These are phyloP conservation scores for Quercus variabilis DNA, from an alignment of 306 rosid species.

Conservation along the genomic window DNA sequence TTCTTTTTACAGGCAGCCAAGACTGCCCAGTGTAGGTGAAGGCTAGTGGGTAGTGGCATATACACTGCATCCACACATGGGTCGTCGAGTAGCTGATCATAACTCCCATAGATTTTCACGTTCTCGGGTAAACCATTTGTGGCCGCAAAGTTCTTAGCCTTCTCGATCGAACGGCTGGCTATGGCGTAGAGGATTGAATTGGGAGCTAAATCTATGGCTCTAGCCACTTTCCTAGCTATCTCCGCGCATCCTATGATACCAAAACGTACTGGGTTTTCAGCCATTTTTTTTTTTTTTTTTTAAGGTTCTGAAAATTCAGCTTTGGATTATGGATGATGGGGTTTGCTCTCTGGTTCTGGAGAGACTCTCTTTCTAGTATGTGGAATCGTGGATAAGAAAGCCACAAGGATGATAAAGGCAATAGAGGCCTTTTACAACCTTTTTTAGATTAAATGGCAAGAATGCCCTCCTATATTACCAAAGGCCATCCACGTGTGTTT, in stretches of 20 bases:
- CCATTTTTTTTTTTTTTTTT: conserved; percentile 15
- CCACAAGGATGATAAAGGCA: too few relatives aligned
- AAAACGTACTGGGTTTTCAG: conserved; percentile 40
- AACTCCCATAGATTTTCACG: conserved; percentile 57
- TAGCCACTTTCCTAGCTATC: conserved; percentile 64
- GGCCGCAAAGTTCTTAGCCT: conserved; percentile 55
- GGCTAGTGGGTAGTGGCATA: conserved; percentile 65
- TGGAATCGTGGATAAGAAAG: too few relatives aligned
- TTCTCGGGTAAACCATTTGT: conserved; percentile 20
- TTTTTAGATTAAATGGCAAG: too few relatives aligned
- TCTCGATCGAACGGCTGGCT: conserved; percentile 62
- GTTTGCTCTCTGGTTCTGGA: too few relatives aligned
- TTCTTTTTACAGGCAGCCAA: conserved; percentile 67
- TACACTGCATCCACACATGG: conserved; percentile 71
- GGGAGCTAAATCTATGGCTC: conserved; percentile 67
- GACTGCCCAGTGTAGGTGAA: conserved; percentile 67
- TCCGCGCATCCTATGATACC: conserved; percentile 70
- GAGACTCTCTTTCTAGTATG: too few relatives aligned
- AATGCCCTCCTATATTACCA: too few relatives aligned
- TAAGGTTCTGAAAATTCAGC: not conserved
- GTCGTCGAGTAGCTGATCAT: conserved; percentile 57
- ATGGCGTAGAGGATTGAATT: conserved; percentile 55
- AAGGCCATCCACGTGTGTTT: too few relatives aligned
- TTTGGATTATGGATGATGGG: too few relatives aligned
- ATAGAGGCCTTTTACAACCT: too few relatives aligned